Evolutionary conservation across 148 eudicot genomes (phyloP).

Genomic region (Rhododendron simsii): DNA sequence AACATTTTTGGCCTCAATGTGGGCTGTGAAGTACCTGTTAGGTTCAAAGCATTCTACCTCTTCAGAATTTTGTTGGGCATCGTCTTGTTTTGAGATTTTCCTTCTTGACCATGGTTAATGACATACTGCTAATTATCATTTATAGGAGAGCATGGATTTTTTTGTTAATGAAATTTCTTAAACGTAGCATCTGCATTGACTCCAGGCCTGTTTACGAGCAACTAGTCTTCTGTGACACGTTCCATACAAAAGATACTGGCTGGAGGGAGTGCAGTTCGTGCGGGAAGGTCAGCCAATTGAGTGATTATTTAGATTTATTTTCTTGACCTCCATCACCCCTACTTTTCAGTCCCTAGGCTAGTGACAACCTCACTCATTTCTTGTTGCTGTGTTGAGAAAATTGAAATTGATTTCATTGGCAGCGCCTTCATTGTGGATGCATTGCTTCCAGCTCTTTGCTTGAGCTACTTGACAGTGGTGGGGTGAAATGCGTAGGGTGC

Average conservation of each 20-base stretch:
- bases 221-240: constrained; percentile 63
- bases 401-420: constrained; percentile 25
- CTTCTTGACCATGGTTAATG: not conserved
- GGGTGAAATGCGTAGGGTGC: constrained; percentile 73
- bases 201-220: constrained; percentile 72
- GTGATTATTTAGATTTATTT: not conserved
- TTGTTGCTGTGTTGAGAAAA: constrained; percentile 11
- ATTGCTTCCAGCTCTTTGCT: constrained; percentile 76
- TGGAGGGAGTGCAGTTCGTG: constrained; percentile 86
- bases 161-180: not conserved
- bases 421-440: constrained; percentile 99
- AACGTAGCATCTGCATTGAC: constrained; percentile 16
- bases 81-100: not conserved
- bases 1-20: not conserved
- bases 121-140: not conserved
- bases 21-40: not conserved
- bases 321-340: not conserved
- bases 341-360: not conserved
- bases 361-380: not conserved
- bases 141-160: not conserved
- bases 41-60: not conserved
- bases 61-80: not conserved
- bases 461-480: constrained; percentile 81
- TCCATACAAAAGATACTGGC: constrained; percentile 82
- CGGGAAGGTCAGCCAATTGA: constrained; percentile 58